Evolutionary conservation across 78 protist species (phyloP).

Genomic region (Dictyostelium discoideum): DNA sequence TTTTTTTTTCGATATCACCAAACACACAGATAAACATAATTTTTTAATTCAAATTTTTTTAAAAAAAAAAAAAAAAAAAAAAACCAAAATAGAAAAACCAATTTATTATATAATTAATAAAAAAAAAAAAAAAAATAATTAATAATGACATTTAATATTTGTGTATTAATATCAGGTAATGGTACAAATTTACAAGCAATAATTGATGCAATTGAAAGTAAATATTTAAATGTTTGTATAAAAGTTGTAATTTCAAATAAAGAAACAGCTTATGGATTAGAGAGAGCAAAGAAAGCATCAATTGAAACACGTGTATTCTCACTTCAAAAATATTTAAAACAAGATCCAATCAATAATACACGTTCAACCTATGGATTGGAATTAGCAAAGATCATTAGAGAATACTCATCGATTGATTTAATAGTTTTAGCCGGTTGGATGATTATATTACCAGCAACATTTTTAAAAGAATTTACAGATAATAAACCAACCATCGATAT

Average conservation of each 20-base stretch:
- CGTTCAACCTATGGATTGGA: conserved; percentile 46
- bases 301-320: conserved; percentile 71
- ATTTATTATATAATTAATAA: too few relatives aligned
- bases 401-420: conserved; percentile 40
- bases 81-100: not conserved
- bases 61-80: not conserved
- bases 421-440: conserved; percentile 90
- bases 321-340: conserved; percentile 51
- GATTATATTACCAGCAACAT: conserved; percentile 78
- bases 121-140: not conserved
- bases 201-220: conserved; percentile 76
- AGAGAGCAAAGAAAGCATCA: conserved; percentile 77
- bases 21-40: not conserved
- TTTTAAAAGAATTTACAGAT: conserved; percentile 42
- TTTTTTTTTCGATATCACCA: not conserved
- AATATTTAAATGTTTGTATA: conserved; percentile 33
- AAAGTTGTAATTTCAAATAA: conserved; percentile 72
- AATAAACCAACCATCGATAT: conserved; percentile 55
- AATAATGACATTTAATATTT: conserved; percentile 44
- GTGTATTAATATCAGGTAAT: conserved; percentile 83
- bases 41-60: not conserved
- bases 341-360: not conserved
- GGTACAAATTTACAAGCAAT: conserved; percentile 88
- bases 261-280: conserved; percentile 84
- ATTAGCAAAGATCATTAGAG: conserved; percentile 48